These are phyloP conservation scores for Aspergillus versicolor DNA, from an alignment of 2,329 filamentous ascomycete species.

Conservation along the genomic window DNA sequence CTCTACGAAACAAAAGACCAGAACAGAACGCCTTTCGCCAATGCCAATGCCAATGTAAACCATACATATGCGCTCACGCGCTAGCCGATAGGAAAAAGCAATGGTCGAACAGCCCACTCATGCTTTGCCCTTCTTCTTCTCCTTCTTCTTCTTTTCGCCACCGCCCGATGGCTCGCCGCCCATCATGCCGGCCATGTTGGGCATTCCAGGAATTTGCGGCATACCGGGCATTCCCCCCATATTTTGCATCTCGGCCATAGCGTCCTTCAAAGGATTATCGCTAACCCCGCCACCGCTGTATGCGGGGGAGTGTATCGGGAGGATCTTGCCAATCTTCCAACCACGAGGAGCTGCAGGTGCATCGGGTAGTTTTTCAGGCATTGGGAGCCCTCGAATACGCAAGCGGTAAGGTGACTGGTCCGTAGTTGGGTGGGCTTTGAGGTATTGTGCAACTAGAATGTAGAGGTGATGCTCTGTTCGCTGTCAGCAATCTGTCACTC, in stretches of 20 bases:
- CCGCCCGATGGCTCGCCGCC: constrained; percentile 32
- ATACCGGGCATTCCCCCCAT: constrained; percentile 44
- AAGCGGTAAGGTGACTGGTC: constrained; percentile 69
- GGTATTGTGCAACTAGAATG: constrained; percentile 72
- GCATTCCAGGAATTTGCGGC: constrained; percentile 45
- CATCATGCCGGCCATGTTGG: constrained; percentile 58
- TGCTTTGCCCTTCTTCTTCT: constrained; percentile 51
- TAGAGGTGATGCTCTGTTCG: constrained; percentile 76
- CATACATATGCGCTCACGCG: constrained; percentile 21
- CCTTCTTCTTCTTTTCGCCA: constrained; percentile 47
- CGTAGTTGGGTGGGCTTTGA: constrained; percentile 75
- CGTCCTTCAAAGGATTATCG: constrained; percentile 93
- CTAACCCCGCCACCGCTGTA: constrained; percentile 90
- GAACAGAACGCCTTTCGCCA: constrained; percentile 36
- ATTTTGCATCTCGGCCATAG: constrained; percentile 87
- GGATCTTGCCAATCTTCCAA: constrained; percentile 82
- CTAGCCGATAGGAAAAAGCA: constrained; percentile 15
- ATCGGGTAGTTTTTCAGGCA: constrained; percentile 66
- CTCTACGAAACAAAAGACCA: constrained; percentile 25
- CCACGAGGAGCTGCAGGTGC: constrained; percentile 76
- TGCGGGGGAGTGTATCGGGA: constrained; percentile 85
- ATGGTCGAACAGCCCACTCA: constrained; percentile 17
- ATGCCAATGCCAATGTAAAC: constrained; percentile 40
- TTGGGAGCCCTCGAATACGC: constrained; percentile 70
- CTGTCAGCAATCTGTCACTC: background rate